Evolutionary conservation across 345 rosid species (phyloP).

Genomic region (Boechera stricta): DNA sequence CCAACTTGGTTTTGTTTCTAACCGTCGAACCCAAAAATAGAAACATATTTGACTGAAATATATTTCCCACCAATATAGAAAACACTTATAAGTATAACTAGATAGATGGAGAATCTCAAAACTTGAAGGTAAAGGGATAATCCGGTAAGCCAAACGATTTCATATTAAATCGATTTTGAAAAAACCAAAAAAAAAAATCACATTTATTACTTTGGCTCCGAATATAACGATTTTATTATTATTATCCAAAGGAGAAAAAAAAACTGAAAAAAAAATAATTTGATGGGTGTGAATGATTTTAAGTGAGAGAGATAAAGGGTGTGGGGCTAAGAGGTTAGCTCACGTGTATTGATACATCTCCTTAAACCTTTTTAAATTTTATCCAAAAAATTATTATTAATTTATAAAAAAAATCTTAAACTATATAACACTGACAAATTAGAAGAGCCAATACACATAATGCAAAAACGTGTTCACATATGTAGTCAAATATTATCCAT

Average conservation of each 20-base stretch:
- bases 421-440: conserved; percentile 4
- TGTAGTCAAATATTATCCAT: conserved; percentile 14
- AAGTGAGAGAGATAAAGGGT: conserved; percentile 56
- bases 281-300: conserved; percentile 51
- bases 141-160: conserved; percentile 3
- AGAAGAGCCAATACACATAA: conserved; percentile 24
- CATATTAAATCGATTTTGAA: not conserved
- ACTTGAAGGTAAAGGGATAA: conserved; percentile 14
- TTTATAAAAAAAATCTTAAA: not conserved
- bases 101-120: conserved; percentile 9
- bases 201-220: conserved; percentile 29
- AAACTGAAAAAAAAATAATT: conserved; percentile 39
- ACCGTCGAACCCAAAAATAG: conserved; percentile 28
- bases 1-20: conserved; percentile 23
- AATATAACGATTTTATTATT: not conserved
- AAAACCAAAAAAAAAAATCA: not conserved
- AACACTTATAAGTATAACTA: not conserved
- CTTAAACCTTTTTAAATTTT: conserved; percentile 45
- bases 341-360: conserved; percentile 76
- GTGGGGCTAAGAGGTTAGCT: conserved; percentile 77
- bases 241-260: conserved; percentile 20
- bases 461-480: conserved; percentile 38
- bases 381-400: conserved; percentile 16
- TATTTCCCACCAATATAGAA: conserved; percentile 15
- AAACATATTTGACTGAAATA: conserved; percentile 22